Evolutionary conservation across 192 early-diverging fungal genomes (phyloP), one percentile per base, ranked within the genome.

Genomic region (Backusella sp.): DNA sequence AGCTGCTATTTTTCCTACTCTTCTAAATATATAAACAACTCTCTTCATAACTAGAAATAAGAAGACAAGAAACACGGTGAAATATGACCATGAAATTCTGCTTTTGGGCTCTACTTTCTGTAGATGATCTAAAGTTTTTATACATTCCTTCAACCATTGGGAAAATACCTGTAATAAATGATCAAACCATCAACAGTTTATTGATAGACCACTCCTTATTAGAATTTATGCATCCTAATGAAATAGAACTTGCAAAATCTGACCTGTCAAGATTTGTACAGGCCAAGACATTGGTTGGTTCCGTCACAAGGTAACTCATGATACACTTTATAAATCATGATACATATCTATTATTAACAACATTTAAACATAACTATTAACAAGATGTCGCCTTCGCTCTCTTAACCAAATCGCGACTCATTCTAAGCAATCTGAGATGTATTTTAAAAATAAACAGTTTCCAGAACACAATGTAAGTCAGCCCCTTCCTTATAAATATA

Each of bases 211-310:
- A 69, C 21, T 69, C 68, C 21, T 69, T 69, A 69, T 69, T 39
- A 7, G 68, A 69, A 23, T 69, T 69, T 23, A 69, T 69, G 37
- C 68, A 69, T 69, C 68, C 68, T 21, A 69, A 69, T 37, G 68
- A 69, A 37, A 69, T 69, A n/a, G 68, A 69, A 37, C 37, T 69
- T 37, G 68, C 68, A 39, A 69, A 69, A 21, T 36, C n/a, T 69
- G 68, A 69, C 35, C 68, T 69, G 68, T 69, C 68, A 69, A 69
- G 35, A 36, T 69, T 69, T 37, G n/a, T 69, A 12, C 34, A 69
- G 34, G 35, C 41, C 3, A 69, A 69, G 36, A 69, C 7, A 23
- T 69, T 69, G 36, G 34, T 37, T 39, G 68, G 68, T 12, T 69
- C 68, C 19, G 68, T 69, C 37, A 69, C 68, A 36, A 69, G 68